These are phyloP conservation scores for Xylariales sp. DNA, from an alignment of 2,329 filamentous ascomycete genomes.

Conservation along the genomic window DNA sequence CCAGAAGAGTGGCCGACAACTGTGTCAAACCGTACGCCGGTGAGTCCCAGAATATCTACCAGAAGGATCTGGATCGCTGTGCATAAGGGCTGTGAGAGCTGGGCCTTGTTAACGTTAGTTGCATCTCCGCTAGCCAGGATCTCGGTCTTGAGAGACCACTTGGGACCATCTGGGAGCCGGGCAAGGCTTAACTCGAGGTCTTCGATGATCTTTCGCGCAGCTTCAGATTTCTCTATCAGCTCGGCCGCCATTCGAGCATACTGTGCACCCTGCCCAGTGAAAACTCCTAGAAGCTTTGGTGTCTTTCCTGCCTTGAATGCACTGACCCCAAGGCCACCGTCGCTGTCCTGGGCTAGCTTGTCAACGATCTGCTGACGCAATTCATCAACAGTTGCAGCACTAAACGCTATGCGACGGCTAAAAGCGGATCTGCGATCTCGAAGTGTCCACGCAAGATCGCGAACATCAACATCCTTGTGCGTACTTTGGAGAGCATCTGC, in stretches of 20 bases:
- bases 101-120: slow-evolving; percentile 4
- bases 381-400: neutral
- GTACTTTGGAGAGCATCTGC: neutral
- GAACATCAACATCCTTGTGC: neutral
- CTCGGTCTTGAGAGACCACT: slow-evolving; percentile 13
- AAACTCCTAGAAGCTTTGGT: slow-evolving; percentile 2
- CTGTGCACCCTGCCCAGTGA: slow-evolving; percentile 7
- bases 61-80: slow-evolving; percentile 1
- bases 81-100: neutral
- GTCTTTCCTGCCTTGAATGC: neutral
- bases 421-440: slow-evolving; percentile 3
- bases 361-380: neutral
- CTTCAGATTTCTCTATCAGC: slow-evolving; percentile 7
- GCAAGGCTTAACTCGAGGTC: slow-evolving; percentile 13
- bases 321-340: neutral
- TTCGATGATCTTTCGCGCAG: slow-evolving; percentile 9
- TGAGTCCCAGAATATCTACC: slow-evolving; percentile 2
- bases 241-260: slow-evolving; percentile 2
- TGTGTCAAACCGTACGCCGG: slow-evolving; percentile 10
- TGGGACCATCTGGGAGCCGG: slow-evolving; percentile 10
- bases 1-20: slow-evolving; percentile 20
- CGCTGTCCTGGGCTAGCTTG: neutral
- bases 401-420: neutral
- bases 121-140: slow-evolving; percentile 5
- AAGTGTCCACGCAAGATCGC: slow-evolving; percentile 4